These are phyloP conservation scores for Penicillium longicatenatum DNA, from an alignment of 495 filamentous ascomycete genomes.

Conservation along the genomic window DNA sequence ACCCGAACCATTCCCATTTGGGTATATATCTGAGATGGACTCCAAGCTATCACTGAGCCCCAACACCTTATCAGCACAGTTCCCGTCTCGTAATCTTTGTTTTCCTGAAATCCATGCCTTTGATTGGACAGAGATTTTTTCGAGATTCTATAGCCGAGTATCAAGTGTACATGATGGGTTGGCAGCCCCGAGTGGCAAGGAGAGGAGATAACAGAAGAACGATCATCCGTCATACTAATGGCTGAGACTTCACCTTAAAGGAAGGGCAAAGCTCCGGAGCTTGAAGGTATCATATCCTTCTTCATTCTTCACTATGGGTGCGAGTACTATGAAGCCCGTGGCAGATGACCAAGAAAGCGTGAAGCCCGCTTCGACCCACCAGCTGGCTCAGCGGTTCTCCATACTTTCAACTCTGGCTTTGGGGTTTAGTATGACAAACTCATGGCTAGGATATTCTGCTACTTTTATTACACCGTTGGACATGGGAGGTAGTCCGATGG, in stretches of 20 bases:
- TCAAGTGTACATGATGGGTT: not conserved
- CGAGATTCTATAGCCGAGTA: not conserved
- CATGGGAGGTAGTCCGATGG: constrained; percentile 16
- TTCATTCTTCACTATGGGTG: not conserved
- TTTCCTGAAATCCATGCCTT: not conserved
- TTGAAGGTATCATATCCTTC: not conserved
- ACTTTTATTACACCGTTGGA: constrained; percentile 17
- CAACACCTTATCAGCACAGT: not conserved
- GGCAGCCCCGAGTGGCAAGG: not conserved
- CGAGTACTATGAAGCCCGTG: not conserved
- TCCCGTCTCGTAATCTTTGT: not conserved
- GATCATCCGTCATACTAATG: not conserved
- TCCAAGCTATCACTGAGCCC: not conserved
- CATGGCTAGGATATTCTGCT: constrained; percentile 26
- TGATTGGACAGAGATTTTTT: not conserved
- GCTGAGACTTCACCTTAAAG: not conserved
- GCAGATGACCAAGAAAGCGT: not conserved
- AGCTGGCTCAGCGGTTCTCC: constrained; percentile 12
- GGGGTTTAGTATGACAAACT: constrained; percentile 28
- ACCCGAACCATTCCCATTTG: not conserved
- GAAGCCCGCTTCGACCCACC: not conserved
- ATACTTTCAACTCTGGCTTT: constrained; percentile 18
- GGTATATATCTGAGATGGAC: not conserved
- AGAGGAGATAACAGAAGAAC: not conserved
- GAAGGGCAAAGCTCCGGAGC: not conserved